Evolutionary conservation across 805 yeast genomes (phyloP), one percentile per base, ranked within the genome.

Genomic region (Brettanomyces custersianus): DNA sequence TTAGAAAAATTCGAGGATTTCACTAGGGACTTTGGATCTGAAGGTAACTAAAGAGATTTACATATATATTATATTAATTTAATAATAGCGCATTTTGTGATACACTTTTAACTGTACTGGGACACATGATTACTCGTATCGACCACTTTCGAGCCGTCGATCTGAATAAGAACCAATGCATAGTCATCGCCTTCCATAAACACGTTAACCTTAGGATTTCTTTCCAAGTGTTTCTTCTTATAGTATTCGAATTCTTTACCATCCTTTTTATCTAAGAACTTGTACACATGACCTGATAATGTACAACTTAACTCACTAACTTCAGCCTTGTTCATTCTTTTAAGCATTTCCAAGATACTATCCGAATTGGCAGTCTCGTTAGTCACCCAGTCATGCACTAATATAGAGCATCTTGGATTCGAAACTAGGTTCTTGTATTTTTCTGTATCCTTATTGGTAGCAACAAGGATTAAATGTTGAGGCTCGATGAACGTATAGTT

Each of bases 11-110:
- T 90, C 58, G 75, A 76, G 33, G 82, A 84, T 45, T 92, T 92
- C 54, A 92, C 99, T 0, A 72, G 70, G 30, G 99, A 92, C 60
- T 92, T 92, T 55, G 99, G 98, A 26, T 95, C 90, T 50, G 98
- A 92, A 59, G 99, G 99, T 31, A 86, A 84, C 49, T 84, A 41
- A 30, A 17, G 26, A 23, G 13, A 21, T 13, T 10, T 15, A 7
- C 12, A 3, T 17, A 11, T 30, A 21, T 13, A 25, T 9, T 25
- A 6, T 17, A 7, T 13, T 25, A 12, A 25, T 22, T 9, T 22
- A 22, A 9, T 9, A 12, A 22, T 22, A 22, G 25, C 9, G 12
- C 25, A 22, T 22, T 9, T 12, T 22, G 25, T 9, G 25, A 9
- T 22, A 12, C 12, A 22, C 25, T 12, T 12, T 30, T 16, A 30